Percentiles rank a stretch among this genome's conserved stretches.
phyloP scores from a whole-genome alignment of 2,329 filamentous ascomycete species.

The Alternaria burnsii region DNA sequence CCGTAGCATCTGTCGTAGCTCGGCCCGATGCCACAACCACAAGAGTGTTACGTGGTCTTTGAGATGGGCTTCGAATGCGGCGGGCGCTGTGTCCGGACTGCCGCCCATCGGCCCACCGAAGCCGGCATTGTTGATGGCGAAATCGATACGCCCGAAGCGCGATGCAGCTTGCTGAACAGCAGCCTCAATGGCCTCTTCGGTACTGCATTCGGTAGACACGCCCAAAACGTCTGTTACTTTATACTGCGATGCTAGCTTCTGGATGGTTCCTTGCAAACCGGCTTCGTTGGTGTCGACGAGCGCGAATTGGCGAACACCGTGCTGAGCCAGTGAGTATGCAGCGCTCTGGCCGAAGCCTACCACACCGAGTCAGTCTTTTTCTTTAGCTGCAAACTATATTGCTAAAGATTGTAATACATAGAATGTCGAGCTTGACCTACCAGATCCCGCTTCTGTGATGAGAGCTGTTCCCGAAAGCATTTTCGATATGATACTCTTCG shows the following conservation, averaged over 20 bases:
- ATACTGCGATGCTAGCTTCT: constrained; percentile 12
- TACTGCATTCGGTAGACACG: constrained; percentile 10
- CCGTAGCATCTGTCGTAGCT: constrained; percentile 58
- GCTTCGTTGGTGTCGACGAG: constrained; percentile 20
- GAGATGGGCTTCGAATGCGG: constrained; percentile 59
- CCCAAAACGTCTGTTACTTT: constrained; percentile 13
- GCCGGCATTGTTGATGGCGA: constrained; percentile 63
- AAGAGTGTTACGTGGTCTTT: constrained; percentile 63
- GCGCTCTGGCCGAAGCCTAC: constrained; percentile 18
- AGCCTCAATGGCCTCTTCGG: constrained; percentile 46
- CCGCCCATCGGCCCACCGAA: constrained; percentile 51
- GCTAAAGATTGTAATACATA: neutral
- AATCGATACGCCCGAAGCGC: constrained; percentile 60
- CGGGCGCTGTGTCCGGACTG: constrained; percentile 56
- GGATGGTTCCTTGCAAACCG: constrained; percentile 16
- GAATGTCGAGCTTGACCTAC: constrained; percentile 3
- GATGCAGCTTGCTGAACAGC: constrained; percentile 35
- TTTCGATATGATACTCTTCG: constrained; percentile 10
- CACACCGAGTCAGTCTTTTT: constrained; percentile 5
- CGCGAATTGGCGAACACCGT: constrained; percentile 15
- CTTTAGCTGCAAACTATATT: neutral
- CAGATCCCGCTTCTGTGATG: constrained; percentile 19
- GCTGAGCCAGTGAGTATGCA: constrained; percentile 14
- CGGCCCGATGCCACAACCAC: constrained; percentile 62
- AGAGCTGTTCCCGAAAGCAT: constrained; percentile 17